A percentile compares a stretch with the other conserved stretches of the same genome.
phyloP scores from a whole-genome alignment of 371 early-diverging fungal genomes.

The Batkoa obscura region DNA sequence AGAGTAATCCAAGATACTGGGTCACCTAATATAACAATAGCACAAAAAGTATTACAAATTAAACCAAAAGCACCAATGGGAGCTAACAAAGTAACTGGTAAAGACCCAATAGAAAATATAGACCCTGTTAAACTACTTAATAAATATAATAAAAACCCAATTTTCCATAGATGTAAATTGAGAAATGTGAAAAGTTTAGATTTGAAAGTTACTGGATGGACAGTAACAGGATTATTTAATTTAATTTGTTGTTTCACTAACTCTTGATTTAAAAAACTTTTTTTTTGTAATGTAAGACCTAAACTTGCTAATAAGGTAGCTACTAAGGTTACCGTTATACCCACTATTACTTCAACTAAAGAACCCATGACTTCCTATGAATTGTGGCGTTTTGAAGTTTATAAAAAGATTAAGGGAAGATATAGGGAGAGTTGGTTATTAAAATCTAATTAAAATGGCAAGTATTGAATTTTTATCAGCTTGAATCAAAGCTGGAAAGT shows the following conservation, averaged over 20 bases:
- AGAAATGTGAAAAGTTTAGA: neutral
- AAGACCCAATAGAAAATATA: constrained; percentile 49
- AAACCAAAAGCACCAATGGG: constrained; percentile 60
- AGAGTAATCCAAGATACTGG: constrained; percentile 36
- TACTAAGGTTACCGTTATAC: neutral
- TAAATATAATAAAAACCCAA: constrained; percentile 41
- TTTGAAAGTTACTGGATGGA: neutral
- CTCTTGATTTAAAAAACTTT: neutral
- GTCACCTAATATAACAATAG: constrained; percentile 39
- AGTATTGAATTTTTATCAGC: too few species aligned
- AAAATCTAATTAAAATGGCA: too few species aligned
- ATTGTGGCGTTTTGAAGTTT: too few species aligned
- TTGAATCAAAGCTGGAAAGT: too few species aligned
- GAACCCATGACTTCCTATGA: too few species aligned
- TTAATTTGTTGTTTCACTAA: too few species aligned
- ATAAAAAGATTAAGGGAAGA: too few species aligned
- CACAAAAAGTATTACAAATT: constrained; percentile 60
- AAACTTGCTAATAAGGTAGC: neutral
- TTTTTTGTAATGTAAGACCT: neutral
- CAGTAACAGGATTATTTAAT: neutral
- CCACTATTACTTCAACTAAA: neutral
- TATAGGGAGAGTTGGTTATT: too few species aligned
- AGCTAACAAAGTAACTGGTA: constrained; percentile 67
- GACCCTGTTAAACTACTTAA: constrained; percentile 49
- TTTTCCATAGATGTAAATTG: constrained; percentile 23